Conservation (phyloP, 2,329 filamentous ascomycete genomes). For the Sclerotinia spermophila region DNA sequence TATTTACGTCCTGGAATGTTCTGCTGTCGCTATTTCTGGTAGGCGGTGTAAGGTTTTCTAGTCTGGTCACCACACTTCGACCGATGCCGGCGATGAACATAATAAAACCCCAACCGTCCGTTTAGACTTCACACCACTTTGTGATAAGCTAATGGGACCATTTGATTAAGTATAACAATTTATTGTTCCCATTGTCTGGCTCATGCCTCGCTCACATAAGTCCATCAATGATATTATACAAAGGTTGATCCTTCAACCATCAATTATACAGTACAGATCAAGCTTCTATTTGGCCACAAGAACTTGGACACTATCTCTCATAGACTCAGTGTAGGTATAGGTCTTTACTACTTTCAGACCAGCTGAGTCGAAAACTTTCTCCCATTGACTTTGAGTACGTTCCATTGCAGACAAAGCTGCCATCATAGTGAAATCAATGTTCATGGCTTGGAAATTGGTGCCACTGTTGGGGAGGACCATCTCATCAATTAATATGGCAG, state of each 20-base stretch:
- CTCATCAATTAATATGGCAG: conserved; percentile 42
- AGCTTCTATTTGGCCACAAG: background rate
- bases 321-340: background rate
- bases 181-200: background rate
- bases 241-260: background rate
- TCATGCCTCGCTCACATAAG: background rate
- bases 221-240: background rate
- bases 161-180: background rate
- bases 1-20: background rate
- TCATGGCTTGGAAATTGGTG: conserved; percentile 34
- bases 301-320: background rate
- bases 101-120: too few species aligned
- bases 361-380: background rate
- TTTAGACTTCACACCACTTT: background rate
- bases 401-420: conserved; percentile 37
- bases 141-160: background rate
- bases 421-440: conserved; percentile 41
- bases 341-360: background rate
- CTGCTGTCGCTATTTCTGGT: background rate
- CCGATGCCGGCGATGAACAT: background rate
- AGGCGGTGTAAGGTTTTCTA: too few species aligned
- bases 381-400: conserved; percentile 32
- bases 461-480: conserved; percentile 40
- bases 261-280: background rate
- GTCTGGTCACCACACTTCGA: background rate